Base-by-base conservation (phyloP, 768 basidiomycete species). In the Rhodotorula taiwanensis region DNA sequence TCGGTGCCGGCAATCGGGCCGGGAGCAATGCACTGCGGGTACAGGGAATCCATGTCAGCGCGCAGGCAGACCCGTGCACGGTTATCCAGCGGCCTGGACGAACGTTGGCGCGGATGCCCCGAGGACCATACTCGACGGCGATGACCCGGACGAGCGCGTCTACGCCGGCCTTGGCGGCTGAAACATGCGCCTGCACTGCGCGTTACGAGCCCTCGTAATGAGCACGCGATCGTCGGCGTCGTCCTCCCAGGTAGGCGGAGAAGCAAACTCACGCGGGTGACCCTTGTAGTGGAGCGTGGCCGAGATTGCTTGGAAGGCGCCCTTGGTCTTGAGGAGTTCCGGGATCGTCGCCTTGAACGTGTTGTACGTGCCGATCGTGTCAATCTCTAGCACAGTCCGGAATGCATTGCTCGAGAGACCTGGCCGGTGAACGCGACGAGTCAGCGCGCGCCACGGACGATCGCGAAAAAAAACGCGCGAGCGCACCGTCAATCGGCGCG, bases 51-150 rank as follows among this genome's bases (percentile, higher is more conserved):
- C 4, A 27, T 10, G 27, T 43, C 16, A 44, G 33, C 23, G n/a
- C n/a, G n/a, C n/a, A n/a, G n/a, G n/a, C n/a, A n/a, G n/a, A n/a
- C n/a, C n/a, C n/a, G n/a, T n/a, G n/a, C n/a, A n/a, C n/a, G n/a
- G n/a, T n/a, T n/a, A n/a, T n/a, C n/a, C n/a, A n/a, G n/a, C n/a
- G n/a, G n/a, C n/a, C n/a, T n/a, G n/a, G n/a, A 73, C 76, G 70
- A 62, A 79, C 76, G 74, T 78, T 95, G 23, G 89, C 88, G 50
- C 93, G 84, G 25, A 98, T 84, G n/a, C 94, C 94, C 70, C 84
- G 82, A 7, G 93, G 94, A 2, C 93, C 94, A 77, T 94, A 92
- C 77, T 98, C 93, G 18, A 94, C 83, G 3, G 93, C 91, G 31
- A 97, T 77, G 5, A 89, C 91, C 3, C 81, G 80, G 58, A 88